phyloP scores from a whole-genome alignment of 2,329 filamentous ascomycete genomes.

The Dactylonectria macrodidyma region DNA sequence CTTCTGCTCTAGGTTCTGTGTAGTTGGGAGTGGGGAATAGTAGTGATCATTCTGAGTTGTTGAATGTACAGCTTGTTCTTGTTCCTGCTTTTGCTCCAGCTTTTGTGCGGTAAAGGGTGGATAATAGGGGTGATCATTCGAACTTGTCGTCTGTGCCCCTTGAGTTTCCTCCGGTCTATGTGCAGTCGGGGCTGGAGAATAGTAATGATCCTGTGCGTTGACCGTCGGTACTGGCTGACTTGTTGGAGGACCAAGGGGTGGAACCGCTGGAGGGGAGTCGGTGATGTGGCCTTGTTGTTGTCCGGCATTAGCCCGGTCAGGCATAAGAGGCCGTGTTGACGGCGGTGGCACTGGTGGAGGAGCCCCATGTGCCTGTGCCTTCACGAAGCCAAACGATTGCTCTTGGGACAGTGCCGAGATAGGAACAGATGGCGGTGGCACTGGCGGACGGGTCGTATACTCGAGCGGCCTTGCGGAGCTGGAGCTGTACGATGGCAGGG shows the following conservation, averaged over 20 bases:
- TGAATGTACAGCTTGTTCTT: no score
- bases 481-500: constrained; percentile 12
- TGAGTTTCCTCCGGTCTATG: no score
- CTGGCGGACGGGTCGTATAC: no score
- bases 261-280: neutral
- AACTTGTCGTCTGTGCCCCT: no score
- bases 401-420: neutral
- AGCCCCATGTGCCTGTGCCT: neutral
- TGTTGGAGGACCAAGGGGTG: neutral
- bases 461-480: neutral
- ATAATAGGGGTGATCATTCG: no score
- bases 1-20: neutral
- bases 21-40: neutral
- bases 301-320: neutral
- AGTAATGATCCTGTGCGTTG: no score
- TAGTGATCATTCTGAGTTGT: no score
- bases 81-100: no score
- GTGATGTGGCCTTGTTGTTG: neutral
- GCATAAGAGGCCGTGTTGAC: neutral
- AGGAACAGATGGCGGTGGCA: neutral
- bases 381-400: neutral
- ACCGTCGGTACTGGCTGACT: neutral
- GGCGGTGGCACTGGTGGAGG: neutral
- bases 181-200: no score
- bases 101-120: no score